Percentiles rank a stretch among this genome's conserved stretches.
These are phyloP conservation scores for Opeltia flavorubescens DNA, from an alignment of 495 filamentous ascomycete species.

Conservation along the genomic window DNA sequence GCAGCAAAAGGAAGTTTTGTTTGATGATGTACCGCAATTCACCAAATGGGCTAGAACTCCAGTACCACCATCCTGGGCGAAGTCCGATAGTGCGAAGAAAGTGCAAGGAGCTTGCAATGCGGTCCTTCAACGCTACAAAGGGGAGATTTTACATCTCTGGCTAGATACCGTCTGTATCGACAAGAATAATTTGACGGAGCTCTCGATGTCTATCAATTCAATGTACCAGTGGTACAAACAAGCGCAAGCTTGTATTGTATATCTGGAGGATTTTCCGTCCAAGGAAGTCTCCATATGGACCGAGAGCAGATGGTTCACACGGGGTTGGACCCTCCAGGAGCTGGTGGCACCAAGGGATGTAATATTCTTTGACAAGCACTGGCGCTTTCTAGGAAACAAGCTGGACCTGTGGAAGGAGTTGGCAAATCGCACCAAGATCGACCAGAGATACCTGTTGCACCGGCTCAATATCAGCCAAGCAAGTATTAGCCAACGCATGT, in stretches of 20 bases:
- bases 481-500: conserved; percentile 3
- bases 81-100: background rate
- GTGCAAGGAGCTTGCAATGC: background rate
- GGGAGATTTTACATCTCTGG: conserved; percentile 3
- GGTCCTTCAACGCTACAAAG: background rate
- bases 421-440: background rate
- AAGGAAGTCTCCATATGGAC: background rate
- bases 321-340: conserved; percentile 8
- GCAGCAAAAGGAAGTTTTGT: too few species aligned
- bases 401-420: background rate
- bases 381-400: background rate
- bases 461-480: background rate
- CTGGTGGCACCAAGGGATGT: conserved; percentile 4
- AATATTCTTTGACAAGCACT: conserved; percentile 2
- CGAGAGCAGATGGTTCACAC: conserved; percentile 5
- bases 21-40: too few species aligned
- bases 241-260: background rate
- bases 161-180: conserved; percentile 15
- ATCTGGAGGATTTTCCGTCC: background rate
- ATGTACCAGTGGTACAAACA: conserved; percentile 8
- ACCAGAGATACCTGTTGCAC: conserved; percentile 1
- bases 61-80: too few species aligned
- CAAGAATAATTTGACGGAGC: conserved; percentile 5
- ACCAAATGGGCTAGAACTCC: too few species aligned
- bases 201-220: conserved; percentile 7